phyloP scores from a whole-genome alignment of 1,139 yeast species.

The Geotrichum candidum region DNA sequence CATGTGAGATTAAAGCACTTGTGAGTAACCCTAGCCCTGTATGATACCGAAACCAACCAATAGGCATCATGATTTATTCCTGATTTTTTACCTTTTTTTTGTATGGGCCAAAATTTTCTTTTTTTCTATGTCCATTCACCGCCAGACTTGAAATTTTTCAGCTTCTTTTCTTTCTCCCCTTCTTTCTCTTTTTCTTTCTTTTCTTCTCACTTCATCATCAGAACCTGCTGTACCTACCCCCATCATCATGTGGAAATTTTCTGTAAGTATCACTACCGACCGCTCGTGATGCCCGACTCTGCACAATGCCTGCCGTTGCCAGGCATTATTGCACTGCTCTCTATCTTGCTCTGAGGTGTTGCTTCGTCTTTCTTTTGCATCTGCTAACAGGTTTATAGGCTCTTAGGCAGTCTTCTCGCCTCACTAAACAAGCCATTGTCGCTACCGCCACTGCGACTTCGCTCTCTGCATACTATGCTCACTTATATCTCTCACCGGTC shows the following conservation, averaged over 20 bases:
- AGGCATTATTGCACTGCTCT: no score
- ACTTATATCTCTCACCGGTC: slow-evolving; percentile 43
- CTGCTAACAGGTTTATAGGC: slow-evolving; percentile 17
- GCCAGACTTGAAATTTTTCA: slow-evolving; percentile 1
- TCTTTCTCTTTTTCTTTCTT: background rate
- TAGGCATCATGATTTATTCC: background rate
- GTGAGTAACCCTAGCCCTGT: background rate
- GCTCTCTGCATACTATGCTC: slow-evolving; percentile 32
- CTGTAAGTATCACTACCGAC: slow-evolving; percentile 6
- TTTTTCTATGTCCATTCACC: background rate
- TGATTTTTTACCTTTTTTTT: slow-evolving; percentile 1
- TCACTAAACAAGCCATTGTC: slow-evolving; percentile 33
- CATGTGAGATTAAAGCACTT: background rate
- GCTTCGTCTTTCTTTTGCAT: no score
- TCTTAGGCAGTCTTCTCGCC: slow-evolving; percentile 27
- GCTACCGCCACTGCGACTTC: slow-evolving; percentile 31
- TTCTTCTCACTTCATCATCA: background rate
- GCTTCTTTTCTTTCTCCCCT: background rate
- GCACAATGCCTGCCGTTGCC: no score
- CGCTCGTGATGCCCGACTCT: no score
- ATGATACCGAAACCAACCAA: background rate
- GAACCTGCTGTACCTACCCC: background rate
- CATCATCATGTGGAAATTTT: slow-evolving; percentile 16
- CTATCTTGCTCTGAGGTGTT: no score
- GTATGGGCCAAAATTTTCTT: slow-evolving; percentile 1